phyloP scores from a whole-genome alignment of 169 alveolate genomes.

The Plasmodium gonderi region DNA sequence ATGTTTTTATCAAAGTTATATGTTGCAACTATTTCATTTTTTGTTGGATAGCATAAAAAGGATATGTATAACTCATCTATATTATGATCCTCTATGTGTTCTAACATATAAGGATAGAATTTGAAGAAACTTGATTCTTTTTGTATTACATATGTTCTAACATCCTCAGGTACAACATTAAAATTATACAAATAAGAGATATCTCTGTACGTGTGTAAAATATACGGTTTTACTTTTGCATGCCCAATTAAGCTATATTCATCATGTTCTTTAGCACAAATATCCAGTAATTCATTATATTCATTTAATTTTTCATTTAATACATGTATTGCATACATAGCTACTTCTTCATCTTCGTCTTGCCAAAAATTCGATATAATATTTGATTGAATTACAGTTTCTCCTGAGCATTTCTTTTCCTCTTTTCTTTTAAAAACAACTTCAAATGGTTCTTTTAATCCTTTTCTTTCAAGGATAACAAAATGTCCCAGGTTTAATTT shows the following conservation, averaged over 20 bases:
- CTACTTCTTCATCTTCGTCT: not conserved
- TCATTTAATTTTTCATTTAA: conserved; percentile 19
- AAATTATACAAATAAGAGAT: conserved; percentile 5
- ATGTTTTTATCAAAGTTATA: conserved; percentile 35
- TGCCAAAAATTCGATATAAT: not conserved
- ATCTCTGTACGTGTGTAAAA: conserved; percentile 31
- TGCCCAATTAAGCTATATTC: conserved; percentile 44
- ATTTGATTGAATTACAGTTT: conserved; percentile 33
- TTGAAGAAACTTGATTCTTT: conserved; percentile 24
- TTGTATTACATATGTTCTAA: conserved; percentile 16
- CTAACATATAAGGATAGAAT: conserved; percentile 36
- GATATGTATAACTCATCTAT: conserved; percentile 14
- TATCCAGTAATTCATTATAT: conserved; percentile 31
- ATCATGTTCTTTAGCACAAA: conserved; percentile 10
- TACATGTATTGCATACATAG: conserved; percentile 5
- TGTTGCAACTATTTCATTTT: conserved; percentile 40
- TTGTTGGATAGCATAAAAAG: conserved; percentile 26
- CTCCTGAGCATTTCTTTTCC: conserved; percentile 43
- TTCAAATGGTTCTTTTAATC: not conserved
- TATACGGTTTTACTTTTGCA: conserved; percentile 29
- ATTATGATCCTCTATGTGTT: not conserved
- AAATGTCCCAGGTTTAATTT: conserved; percentile 24
- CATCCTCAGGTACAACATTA: conserved; percentile 43
- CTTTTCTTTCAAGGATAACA: conserved; percentile 13
- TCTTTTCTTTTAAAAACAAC: conserved; percentile 35